Evolutionary conservation across 2,329 filamentous ascomycete genomes (phyloP).

Genomic region (Fusarium denticulatum): DNA sequence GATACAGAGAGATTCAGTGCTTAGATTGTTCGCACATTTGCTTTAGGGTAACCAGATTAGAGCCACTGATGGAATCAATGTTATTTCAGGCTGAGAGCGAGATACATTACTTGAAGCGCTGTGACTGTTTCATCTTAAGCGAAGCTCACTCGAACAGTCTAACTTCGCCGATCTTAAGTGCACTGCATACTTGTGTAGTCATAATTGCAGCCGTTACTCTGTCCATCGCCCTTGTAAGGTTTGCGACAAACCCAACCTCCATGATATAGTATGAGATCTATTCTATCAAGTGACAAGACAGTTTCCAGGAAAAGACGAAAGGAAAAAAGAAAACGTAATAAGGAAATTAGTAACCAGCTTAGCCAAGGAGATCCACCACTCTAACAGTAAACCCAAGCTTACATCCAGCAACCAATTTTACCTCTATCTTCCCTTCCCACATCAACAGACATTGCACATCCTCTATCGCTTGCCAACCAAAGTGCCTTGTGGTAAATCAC

Average conservation of each 20-base stretch:
- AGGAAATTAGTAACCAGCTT: accelerated
- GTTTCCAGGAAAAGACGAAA: accelerated
- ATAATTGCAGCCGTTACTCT: accelerated
- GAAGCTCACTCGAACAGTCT: not conserved
- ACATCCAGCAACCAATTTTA: accelerated
- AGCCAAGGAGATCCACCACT: not conserved
- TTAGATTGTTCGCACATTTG: not conserved
- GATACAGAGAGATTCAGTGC: not conserved
- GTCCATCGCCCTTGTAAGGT: accelerated
- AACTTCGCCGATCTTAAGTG: no score
- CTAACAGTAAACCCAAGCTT: not conserved
- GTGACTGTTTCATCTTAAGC: accelerated
- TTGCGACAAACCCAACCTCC: not conserved
- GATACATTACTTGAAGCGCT: not conserved
- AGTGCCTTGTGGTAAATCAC: not conserved
- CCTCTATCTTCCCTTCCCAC: accelerated
- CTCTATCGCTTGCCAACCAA: no score
- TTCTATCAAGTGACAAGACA: not conserved
- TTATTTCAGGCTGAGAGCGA: not conserved
- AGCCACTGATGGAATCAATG: accelerated
- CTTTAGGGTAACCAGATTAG: accelerated
- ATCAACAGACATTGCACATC: accelerated
- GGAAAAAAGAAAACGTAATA: no score
- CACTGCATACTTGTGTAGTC: no score
- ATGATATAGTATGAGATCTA: not conserved